These are phyloP conservation scores for Barbatosphaeria neglecta DNA, from an alignment of 495 filamentous ascomycete species.

Conservation along the genomic window DNA sequence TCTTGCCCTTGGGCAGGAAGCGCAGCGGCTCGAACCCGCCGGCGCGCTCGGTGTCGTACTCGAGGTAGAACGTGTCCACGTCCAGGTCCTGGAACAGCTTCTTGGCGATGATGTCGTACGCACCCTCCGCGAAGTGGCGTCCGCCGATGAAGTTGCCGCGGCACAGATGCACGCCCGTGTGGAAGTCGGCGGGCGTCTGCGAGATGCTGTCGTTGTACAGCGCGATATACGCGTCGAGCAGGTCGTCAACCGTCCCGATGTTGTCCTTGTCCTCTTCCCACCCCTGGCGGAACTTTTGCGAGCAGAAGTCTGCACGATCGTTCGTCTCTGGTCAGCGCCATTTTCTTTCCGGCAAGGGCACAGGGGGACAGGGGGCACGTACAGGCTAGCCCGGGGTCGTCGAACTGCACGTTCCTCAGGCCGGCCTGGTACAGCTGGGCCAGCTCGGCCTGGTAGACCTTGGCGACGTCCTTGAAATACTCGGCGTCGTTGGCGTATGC, in stretches of 20 bases:
- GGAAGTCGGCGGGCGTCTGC: constrained; percentile 52
- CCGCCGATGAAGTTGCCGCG: constrained; percentile 70
- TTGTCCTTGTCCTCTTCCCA: constrained; percentile 53
- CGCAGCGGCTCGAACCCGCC: constrained; percentile 72
- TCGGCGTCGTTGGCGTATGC: constrained; percentile 51
- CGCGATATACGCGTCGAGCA: constrained; percentile 63
- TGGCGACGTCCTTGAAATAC: constrained; percentile 64
- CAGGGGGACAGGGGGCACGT: constrained; percentile 15
- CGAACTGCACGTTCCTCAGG: constrained; percentile 60
- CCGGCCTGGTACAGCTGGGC: constrained; percentile 57
- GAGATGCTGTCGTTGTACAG: constrained; percentile 66
- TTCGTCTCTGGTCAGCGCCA: constrained; percentile 1
- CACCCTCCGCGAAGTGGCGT: constrained; percentile 70
- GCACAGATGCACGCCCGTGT: constrained; percentile 69
- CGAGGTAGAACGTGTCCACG: constrained; percentile 71
- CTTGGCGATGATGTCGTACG: constrained; percentile 68
- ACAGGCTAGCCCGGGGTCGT: constrained; percentile 70
- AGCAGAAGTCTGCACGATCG: constrained; percentile 54
- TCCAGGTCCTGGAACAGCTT: constrained; percentile 68
- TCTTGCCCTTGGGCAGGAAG: constrained; percentile 59
- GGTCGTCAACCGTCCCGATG: constrained; percentile 39
- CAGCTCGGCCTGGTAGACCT: constrained; percentile 55
- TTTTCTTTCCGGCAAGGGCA: not conserved
- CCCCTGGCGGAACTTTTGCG: constrained; percentile 58
- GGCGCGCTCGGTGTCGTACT: constrained; percentile 66